phyloP scores from a whole-genome alignment of 2,329 filamentous ascomycete genomes.

The Colletotrichum agaves region DNA sequence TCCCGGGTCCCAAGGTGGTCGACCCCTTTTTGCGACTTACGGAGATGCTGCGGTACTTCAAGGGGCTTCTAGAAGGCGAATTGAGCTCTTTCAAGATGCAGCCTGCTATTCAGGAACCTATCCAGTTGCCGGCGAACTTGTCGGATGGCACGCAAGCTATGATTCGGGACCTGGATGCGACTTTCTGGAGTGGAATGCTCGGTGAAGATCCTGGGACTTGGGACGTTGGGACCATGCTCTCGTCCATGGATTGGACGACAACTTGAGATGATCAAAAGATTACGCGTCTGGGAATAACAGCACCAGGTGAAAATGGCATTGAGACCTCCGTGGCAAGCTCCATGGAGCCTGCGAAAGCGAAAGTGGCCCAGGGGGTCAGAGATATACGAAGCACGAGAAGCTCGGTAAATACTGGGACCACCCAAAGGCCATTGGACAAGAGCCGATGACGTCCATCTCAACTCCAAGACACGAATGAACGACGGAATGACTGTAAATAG shows the following conservation, averaged over 20 bases:
- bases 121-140: constrained; percentile 35
- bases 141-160: constrained; percentile 40
- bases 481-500: background rate
- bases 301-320: background rate
- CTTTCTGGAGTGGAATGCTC: constrained; percentile 36
- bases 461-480: background rate
- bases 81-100: constrained; percentile 18
- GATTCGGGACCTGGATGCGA: constrained; percentile 43
- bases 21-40: constrained; percentile 40
- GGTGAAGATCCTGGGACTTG: constrained; percentile 29
- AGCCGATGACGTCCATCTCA: background rate
- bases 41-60: constrained; percentile 37
- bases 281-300: background rate
- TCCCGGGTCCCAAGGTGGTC: constrained; percentile 7
- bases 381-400: too few relatives aligned
- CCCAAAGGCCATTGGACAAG: background rate
- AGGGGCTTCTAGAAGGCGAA: constrained; percentile 34
- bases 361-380: too few relatives aligned
- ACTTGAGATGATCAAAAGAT: constrained; percentile 3
- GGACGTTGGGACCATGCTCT: constrained; percentile 16
- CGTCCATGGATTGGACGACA: constrained; percentile 37
- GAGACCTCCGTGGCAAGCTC: too few relatives aligned
- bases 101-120: constrained; percentile 20
- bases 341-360: too few relatives aligned
- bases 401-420: too few relatives aligned